Percentiles rank a stretch among this genome's conserved stretches.
Conservation (phyloP, 495 filamentous ascomycete genomes). For the Xylaria bambusicola region DNA sequence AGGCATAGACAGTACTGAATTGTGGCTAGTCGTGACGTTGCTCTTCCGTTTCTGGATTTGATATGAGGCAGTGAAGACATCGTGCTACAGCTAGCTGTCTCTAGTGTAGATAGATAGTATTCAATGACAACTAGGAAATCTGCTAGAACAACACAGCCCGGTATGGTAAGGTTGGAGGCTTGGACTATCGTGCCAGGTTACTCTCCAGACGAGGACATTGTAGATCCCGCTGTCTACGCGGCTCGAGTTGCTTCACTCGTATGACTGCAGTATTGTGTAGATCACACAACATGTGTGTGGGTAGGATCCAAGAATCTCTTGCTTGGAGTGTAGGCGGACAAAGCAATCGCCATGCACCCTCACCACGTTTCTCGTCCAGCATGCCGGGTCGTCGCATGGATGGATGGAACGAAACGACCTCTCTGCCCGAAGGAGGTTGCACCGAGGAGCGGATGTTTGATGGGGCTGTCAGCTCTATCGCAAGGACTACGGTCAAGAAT, state of each 20-base stretch:
- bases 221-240: background rate
- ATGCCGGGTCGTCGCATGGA: constrained; percentile 3
- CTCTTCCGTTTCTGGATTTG: too few relatives aligned
- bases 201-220: background rate
- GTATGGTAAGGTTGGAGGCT: too few relatives aligned
- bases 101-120: too few relatives aligned
- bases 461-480: background rate
- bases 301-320: constrained; percentile 3
- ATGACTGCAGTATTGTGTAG: too few relatives aligned
- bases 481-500: background rate
- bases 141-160: too few relatives aligned
- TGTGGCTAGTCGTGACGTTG: too few relatives aligned
- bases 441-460: background rate
- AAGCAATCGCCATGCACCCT: background rate
- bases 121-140: too few relatives aligned
- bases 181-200: too few relatives aligned
- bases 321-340: background rate
- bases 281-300: background rate
- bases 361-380: background rate
- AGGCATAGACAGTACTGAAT: too few relatives aligned
- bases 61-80: too few relatives aligned
- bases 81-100: too few relatives aligned
- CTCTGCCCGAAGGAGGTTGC: background rate
- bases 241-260: background rate
- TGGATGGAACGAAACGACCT: background rate